Evolutionary conservation across 495 filamentous ascomycete genomes (phyloP).

Genomic region (Aspergillus cristatus): DNA sequence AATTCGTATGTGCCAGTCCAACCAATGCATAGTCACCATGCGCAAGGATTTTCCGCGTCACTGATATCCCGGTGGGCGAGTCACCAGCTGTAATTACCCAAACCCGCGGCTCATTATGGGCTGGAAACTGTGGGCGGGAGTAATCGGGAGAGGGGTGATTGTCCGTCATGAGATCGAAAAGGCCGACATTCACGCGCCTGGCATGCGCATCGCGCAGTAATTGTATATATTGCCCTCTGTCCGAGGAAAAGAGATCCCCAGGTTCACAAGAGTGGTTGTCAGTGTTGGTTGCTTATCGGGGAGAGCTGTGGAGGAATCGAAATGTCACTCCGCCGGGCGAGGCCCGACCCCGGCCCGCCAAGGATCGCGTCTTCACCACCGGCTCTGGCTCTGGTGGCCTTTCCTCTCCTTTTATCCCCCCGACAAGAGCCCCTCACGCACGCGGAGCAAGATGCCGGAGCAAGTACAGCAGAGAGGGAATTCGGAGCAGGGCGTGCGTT

Average conservation of each 20-base stretch:
- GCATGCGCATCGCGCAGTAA: conserved; percentile 27
- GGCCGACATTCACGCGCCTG: conserved; percentile 13
- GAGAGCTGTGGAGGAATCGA: conserved; percentile 7
- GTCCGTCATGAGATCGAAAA: conserved; percentile 29
- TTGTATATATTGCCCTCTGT: neutral
- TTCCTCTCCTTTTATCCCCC: conserved; percentile 8
- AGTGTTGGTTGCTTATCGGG: neutral
- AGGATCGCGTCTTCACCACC: conserved; percentile 5
- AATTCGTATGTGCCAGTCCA: conserved; percentile 52
- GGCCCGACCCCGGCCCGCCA: neutral
- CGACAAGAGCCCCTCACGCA: neutral
- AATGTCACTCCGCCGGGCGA: conserved; percentile 2
- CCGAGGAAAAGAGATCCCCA: no score
- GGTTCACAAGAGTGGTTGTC: no score
- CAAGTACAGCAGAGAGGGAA: conserved; percentile 34
- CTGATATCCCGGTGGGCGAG: conserved; percentile 65
- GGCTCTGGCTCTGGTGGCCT: conserved; percentile 16
- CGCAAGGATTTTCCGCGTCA: conserved; percentile 64
- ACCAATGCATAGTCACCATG: conserved; percentile 83
- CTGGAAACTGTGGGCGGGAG: conserved; percentile 45
- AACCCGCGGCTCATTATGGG: conserved; percentile 52
- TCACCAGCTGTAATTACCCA: conserved; percentile 85
- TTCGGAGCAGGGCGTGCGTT: conserved; percentile 28
- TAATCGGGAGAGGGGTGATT: conserved; percentile 27
- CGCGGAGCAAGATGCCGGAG: conserved; percentile 33